Evolutionary conservation across 2,329 filamentous ascomycete species (phyloP).

Genomic region (Colletotrichum acutatum): DNA sequence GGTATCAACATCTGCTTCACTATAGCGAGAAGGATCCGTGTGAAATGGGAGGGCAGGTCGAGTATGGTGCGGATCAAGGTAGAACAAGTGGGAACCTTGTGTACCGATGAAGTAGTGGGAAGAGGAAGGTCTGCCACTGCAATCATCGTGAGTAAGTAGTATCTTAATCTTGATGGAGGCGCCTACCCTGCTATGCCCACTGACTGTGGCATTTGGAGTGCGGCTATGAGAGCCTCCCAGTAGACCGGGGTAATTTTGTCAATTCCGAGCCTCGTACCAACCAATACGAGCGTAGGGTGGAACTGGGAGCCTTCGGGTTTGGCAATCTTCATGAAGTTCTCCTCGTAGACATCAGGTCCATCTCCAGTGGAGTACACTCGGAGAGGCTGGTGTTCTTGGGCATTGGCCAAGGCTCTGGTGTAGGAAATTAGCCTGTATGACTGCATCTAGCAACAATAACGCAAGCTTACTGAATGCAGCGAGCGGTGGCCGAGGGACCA

Average conservation of each 20-base stretch:
- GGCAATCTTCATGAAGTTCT: constrained; percentile 84
- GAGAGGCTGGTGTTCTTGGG: constrained; percentile 68
- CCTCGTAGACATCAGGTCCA: constrained; percentile 92
- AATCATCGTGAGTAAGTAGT: constrained; percentile 11
- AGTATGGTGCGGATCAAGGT: constrained; percentile 93
- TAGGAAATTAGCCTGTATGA: constrained; percentile 13
- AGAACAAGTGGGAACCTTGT: constrained; percentile 84
- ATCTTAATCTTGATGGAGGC: background rate
- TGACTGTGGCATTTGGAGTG: constrained; percentile 90
- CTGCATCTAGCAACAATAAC: background rate
- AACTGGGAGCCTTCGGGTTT: constrained; percentile 74
- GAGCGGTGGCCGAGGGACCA: constrained; percentile 93
- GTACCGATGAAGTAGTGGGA: constrained; percentile 74
- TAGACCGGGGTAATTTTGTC: constrained; percentile 96
- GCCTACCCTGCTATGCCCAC: constrained; percentile 92
- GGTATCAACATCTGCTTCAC: constrained; percentile 78
- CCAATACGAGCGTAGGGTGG: constrained; percentile 86
- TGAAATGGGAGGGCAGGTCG: constrained; percentile 78
- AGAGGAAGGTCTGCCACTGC: constrained; percentile 88
- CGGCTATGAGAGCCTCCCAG: constrained; percentile 89
- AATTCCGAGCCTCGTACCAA: constrained; percentile 90
- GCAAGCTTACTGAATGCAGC: constrained; percentile 87
- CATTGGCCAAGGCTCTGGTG: constrained; percentile 77
- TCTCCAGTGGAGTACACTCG: constrained; percentile 91
- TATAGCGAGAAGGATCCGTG: constrained; percentile 67